Evolutionary conservation across 805 yeast genomes (phyloP), one percentile per base, ranked within the genome.

Genomic region (Kodamaea hsintzibuensis): DNA sequence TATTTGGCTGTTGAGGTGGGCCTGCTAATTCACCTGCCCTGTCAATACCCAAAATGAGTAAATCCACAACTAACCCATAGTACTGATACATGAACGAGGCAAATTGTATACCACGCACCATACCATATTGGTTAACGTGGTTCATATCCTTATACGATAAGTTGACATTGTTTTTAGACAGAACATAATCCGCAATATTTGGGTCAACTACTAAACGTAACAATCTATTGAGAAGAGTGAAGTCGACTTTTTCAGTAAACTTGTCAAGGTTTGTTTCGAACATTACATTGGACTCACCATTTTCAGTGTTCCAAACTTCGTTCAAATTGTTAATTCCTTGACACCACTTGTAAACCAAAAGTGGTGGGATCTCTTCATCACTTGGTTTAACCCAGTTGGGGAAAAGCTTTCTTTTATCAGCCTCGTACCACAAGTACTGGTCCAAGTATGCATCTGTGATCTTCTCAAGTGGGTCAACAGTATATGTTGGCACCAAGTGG

Each of bases 351-450:
- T 93, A 91, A 1, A 89, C 96, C 56, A 93, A 74, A 33, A 92
- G 69, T 0, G 97, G 99, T 0, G 98, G 96, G 18, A 95, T 87
- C 69, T 95, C 99, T 27, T 89, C 81, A 62, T 95, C 99, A 60
- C 89, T 84, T 7, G 99, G 99, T 66, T 95, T 95, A 40, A 95
- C 80, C 99, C 99, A 95, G 66, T 86, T 87, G 3, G 99, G 99
- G 71, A 95, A 95, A 25, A 95, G 70, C 7, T 85, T 83, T 55
- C 97, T 73, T 65, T 88, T 85, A 52, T 90, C 97, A 8, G 95
- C 93, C 66, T 95, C 98, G 69, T 88, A 93, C 97, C 98, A 95
- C 45, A 95, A 73, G 62, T 93, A 95, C 64, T 95, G 99, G 64
- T 93, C 98, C 42, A 95, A 71, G 60, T 93, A 95, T 0, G 98